Evolutionary conservation across 345 rosid species (phyloP), one percentile per base, ranked within the genome.

Genomic region (Salix brachista): DNA sequence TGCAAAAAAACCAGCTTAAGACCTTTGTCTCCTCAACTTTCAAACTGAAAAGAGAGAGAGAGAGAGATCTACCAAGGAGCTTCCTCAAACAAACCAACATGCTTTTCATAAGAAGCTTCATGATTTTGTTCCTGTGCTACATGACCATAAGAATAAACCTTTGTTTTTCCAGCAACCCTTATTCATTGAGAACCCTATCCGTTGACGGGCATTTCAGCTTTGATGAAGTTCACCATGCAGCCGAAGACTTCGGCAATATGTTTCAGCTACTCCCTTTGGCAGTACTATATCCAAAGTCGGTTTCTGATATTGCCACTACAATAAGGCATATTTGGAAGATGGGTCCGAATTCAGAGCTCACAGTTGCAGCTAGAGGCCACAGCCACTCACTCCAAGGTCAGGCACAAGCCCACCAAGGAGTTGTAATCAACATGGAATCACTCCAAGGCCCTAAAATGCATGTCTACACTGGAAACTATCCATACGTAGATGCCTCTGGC

Each of bases 181-280:
- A 89, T 71, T 88, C 96, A 2, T 72, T 93, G 70, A 86, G 79
- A 73, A 76, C 89, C 52, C 92, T 93, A 50, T 72, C 89, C 73
- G 80, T 95, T 10, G 89, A 87, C 8, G 99, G 99, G 41, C 89
- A 84, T 84, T 90, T 95, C 85, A 81, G 80, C 68, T 93, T 91
- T 37, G 85, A 91, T 73, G 82, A 93, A 26, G 84, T 90, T 50
- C 89, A 90, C 39, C 89, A 85, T 74, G 96, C 90, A 74, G 92
- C 99, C 72, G 91, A 72, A 77, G 99, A 95, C 74, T 95, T 95
- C 34, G 99, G 99, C 75, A 90, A 90, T 42, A 85, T 84, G 75
- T 89, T 82, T 86, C 93, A 87, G 67, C 72, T 82, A 67, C 88
- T 86, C 69, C 97, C 99, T 73, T 46, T 80, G 68, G 98, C 99